Evolutionary conservation across 768 basidiomycete genomes (phyloP).

Genomic region (Pholiota molesta): DNA sequence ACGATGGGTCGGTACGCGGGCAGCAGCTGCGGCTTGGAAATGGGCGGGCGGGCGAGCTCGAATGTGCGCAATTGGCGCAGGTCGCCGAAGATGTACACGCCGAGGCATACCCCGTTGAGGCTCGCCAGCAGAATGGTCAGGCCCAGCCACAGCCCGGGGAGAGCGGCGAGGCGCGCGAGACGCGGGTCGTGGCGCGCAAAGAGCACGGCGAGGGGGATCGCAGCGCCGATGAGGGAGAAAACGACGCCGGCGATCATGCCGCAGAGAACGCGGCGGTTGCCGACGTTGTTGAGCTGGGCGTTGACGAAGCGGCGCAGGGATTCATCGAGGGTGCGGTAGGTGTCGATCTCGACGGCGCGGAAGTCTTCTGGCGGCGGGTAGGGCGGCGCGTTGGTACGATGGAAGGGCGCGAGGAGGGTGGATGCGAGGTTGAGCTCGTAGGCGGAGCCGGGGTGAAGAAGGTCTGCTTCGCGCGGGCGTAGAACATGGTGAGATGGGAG

Average conservation of each 20-base stretch:
- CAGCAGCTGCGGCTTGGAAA: constrained; percentile 51
- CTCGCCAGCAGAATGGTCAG: constrained; percentile 63
- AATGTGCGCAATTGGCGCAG: constrained; percentile 77
- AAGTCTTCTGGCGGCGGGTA: constrained; percentile 74
- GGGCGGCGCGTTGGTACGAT: constrained; percentile 41
- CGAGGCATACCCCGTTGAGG: constrained; percentile 74
- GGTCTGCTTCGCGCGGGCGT: constrained; percentile 77
- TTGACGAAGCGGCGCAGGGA: constrained; percentile 68
- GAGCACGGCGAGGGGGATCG: constrained; percentile 51
- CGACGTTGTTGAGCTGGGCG: constrained; percentile 73
- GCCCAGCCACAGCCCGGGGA: constrained; percentile 75
- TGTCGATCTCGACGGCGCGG: constrained; percentile 58
- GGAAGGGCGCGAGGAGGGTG: constrained; percentile 63
- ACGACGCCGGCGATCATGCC: constrained; percentile 67
- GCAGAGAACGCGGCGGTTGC: constrained; percentile 68
- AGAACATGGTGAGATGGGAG: constrained; percentile 70
- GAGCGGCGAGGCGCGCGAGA: constrained; percentile 59
- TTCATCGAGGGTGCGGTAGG: constrained; percentile 59
- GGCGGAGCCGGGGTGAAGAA: constrained; percentile 71
- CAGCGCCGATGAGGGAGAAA: constrained; percentile 47
- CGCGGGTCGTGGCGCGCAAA: constrained; percentile 50
- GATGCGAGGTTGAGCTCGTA: constrained; percentile 77
- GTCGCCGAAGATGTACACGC: constrained; percentile 81
- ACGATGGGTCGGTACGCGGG: constrained; percentile 25
- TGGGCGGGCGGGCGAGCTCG: constrained; percentile 71